Conservation (phyloP, 805 yeast species). For the Metschnikowia baotianmanensis region DNA sequence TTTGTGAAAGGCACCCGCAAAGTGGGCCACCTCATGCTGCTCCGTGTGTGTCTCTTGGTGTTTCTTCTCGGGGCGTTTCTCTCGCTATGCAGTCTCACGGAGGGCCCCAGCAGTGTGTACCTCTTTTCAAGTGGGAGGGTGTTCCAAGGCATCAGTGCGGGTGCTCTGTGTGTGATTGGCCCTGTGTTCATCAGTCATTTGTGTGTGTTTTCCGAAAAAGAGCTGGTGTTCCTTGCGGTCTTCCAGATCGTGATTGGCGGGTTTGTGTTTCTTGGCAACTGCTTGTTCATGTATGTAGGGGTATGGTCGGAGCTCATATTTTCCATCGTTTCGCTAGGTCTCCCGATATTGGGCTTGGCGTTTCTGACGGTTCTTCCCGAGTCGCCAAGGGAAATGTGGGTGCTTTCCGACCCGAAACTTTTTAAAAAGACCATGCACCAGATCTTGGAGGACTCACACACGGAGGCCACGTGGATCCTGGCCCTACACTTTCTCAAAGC, state of each 20-base stretch:
- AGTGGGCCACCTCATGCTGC: conserved; percentile 7
- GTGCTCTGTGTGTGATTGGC: conserved; percentile 13
- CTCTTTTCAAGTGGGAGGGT: conserved; percentile 6
- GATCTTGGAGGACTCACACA: conserved; percentile 1
- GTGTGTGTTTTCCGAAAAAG: conserved; percentile 6
- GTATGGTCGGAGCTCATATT: conserved; percentile 4
- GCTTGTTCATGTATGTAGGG: conserved; percentile 7
- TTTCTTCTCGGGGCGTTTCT: conserved; percentile 5
- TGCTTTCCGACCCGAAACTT: conserved; percentile 2
- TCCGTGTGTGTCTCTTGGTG: conserved; percentile 2
- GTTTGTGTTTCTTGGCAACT: conserved; percentile 8
- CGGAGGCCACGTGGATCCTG: not conserved
- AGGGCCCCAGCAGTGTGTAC: conserved; percentile 3
- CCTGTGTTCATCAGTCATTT: conserved; percentile 12
- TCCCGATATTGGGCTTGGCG: conserved; percentile 6
- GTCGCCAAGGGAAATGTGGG: conserved; percentile 4
- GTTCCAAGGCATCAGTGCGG: conserved; percentile 9
- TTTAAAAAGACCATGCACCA: not conserved
- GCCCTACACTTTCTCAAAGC: conserved; percentile 5
- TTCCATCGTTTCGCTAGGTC: not conserved
- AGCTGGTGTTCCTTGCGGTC: not conserved
- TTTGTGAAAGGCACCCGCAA: conserved; percentile 1
- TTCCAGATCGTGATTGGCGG: conserved; percentile 5
- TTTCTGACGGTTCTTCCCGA: conserved; percentile 6
- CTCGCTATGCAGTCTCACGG: conserved; percentile 1